These are phyloP conservation scores for Trifolium pratense DNA, from an alignment of 306 rosid species.

Conservation along the genomic window DNA sequence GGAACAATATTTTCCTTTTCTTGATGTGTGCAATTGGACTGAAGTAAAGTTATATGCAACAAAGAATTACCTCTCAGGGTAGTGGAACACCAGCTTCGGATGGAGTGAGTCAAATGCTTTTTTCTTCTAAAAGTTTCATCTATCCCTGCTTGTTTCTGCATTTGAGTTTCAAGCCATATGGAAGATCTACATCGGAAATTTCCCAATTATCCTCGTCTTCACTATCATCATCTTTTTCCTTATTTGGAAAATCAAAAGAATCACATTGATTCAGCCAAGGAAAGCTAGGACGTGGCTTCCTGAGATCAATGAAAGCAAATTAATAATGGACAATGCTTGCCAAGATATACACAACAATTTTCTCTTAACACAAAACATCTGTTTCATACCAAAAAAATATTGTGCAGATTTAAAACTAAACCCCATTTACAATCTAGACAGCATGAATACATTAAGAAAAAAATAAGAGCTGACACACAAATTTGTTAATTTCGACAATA, in stretches of 20 bases:
- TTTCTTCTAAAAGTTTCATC: neutral
- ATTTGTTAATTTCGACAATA: neutral
- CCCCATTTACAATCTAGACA: neutral
- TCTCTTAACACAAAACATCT: neutral
- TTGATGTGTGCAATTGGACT: conserved; percentile 1
- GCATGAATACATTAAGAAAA: neutral
- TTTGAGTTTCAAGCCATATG: conserved; percentile 32
- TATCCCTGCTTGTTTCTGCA: conserved; percentile 3
- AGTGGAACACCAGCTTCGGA: neutral
- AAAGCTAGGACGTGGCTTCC: conserved; percentile 33
- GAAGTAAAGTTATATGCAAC: neutral
- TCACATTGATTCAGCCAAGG: conserved; percentile 9
- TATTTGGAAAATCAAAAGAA: conserved; percentile 15
- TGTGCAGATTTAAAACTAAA: conserved; percentile 6
- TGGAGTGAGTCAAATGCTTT: neutral
- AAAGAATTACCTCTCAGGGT: neutral
- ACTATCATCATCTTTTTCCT: conserved; percentile 8
- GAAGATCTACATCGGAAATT: conserved; percentile 43
- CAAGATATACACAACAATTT: neutral
- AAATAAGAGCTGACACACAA: no score
- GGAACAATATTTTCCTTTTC: conserved; percentile 3
- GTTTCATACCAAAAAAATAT: neutral
- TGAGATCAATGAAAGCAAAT: conserved; percentile 41
- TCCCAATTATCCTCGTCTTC: conserved; percentile 47
- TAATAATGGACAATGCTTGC: conserved; percentile 29